Evolutionary conservation across 2,329 filamentous ascomycete genomes (phyloP).

Genomic region (Colletotrichum lentis): DNA sequence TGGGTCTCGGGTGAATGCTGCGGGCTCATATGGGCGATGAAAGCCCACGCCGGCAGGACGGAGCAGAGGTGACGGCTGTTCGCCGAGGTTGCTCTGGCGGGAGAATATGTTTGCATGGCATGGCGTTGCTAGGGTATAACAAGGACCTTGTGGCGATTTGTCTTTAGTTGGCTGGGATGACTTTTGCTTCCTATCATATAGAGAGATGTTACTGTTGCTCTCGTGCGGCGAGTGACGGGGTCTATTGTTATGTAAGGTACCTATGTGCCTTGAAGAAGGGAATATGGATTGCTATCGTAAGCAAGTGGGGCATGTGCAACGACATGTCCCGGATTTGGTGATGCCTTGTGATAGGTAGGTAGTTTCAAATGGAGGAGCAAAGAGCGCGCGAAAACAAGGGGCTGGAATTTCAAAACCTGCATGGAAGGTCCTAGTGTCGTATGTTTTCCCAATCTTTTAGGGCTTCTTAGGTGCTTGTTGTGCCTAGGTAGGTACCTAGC

Average conservation of each 20-base stretch:
- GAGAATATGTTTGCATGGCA: conserved; percentile 37
- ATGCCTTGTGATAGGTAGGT: too few relatives aligned
- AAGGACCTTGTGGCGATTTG: conserved; percentile 20
- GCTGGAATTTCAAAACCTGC: not conserved
- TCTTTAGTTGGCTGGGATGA: conserved; percentile 21
- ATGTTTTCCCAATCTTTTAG: too few relatives aligned
- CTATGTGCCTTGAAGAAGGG: not conserved
- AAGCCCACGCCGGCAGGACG: not conserved
- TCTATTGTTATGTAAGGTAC: not conserved
- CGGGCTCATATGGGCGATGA: conserved; percentile 10
- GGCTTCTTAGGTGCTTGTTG: too few relatives aligned
- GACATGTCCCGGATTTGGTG: not conserved
- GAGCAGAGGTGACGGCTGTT: conserved; percentile 3
- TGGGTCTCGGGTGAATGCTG: conserved; percentile 13
- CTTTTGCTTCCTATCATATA: conserved; percentile 1
- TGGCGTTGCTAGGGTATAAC: conserved; percentile 36
- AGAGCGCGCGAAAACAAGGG: not conserved
- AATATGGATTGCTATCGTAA: not conserved
- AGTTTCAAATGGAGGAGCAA: too few relatives aligned
- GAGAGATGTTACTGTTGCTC: not conserved
- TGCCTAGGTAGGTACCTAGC: too few relatives aligned
- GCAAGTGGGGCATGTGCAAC: conserved; percentile 10
- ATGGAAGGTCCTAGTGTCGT: too few relatives aligned
- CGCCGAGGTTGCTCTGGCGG: conserved; percentile 12
- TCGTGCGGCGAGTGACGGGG: not conserved